phyloP scores from a whole-genome alignment of 768 basidiomycete genomes.

The Dioszegia crocea region DNA sequence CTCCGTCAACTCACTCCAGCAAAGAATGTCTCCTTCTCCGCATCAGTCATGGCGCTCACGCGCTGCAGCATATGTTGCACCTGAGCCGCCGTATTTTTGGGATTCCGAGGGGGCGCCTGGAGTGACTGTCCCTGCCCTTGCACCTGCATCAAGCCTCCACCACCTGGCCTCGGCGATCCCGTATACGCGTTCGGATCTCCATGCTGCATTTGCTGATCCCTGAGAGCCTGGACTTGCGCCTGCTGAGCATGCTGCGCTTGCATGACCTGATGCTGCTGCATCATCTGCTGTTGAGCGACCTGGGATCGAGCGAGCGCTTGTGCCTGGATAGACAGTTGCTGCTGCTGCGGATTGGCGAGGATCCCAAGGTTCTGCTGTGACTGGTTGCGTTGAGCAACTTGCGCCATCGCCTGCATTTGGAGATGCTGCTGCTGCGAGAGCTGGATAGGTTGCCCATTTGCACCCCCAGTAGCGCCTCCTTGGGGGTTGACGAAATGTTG shows the following conservation, averaged over 20 bases:
- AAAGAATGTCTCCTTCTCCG: slow-evolving; percentile 7
- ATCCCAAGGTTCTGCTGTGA: neutral
- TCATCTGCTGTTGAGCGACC: slow-evolving; percentile 2
- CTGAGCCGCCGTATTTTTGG: slow-evolving; percentile 3
- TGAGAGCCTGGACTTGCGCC: slow-evolving; percentile 5
- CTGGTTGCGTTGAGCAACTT: neutral
- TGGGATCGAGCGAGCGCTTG: slow-evolving; percentile 3
- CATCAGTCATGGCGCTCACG: neutral
- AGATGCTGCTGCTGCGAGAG: neutral
- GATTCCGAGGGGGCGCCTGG: neutral
- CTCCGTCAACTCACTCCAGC: neutral
- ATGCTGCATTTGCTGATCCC: slow-evolving; percentile 6
- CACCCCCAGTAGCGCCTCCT: neutral
- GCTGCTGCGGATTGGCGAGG: slow-evolving; percentile 1
- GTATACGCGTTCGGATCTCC: slow-evolving; percentile 4
- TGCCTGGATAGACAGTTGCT: slow-evolving; percentile 9
- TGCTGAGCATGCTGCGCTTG: slow-evolving; percentile 8
- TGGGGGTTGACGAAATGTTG: slow-evolving; percentile 3
- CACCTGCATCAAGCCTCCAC: neutral
- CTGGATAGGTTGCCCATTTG: neutral
- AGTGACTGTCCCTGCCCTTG: slow-evolving; percentile 10
- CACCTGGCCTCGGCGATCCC: slow-evolving; percentile 4
- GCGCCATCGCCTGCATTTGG: neutral
- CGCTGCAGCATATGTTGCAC: neutral
- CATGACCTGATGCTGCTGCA: slow-evolving; percentile 1